Percentiles rank a stretch among this genome's conserved stretches.
phyloP scores from a whole-genome alignment of 805 yeast species.

The Candida silvatica region DNA sequence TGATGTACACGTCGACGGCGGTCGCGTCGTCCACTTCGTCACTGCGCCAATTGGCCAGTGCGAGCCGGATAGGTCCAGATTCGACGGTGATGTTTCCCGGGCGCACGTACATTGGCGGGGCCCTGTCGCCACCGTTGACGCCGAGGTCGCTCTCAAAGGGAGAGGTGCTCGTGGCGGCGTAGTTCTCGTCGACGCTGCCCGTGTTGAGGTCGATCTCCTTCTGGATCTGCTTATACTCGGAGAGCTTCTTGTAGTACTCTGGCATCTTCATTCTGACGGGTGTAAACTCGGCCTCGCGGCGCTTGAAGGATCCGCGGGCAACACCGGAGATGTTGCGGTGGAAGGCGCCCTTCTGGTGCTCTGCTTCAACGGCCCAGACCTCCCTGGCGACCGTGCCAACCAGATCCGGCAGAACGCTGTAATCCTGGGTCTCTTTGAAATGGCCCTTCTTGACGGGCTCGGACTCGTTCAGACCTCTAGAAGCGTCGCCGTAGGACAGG shows the following conservation, averaged over 20 bases:
- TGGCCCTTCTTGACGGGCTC: constrained; percentile 43
- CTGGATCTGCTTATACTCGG: constrained; percentile 12
- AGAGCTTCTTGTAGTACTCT: constrained; percentile 15
- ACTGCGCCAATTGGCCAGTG: constrained; percentile 10
- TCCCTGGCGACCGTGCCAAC: constrained; percentile 38
- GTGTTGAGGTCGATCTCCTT: background rate
- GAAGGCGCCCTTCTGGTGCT: constrained; percentile 24
- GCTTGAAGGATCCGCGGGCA: constrained; percentile 32
- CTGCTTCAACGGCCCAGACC: constrained; percentile 41
- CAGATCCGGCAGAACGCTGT: constrained; percentile 51
- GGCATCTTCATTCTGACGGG: constrained; percentile 25
- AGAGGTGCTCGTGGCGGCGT: constrained; percentile 2
- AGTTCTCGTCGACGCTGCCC: too few relatives aligned
- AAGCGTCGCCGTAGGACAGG: constrained; percentile 53
- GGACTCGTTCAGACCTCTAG: constrained; percentile 33
- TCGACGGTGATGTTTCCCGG: constrained; percentile 21
- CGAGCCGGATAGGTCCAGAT: constrained; percentile 15
- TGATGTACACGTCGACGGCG: constrained; percentile 22
- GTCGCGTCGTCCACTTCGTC: constrained; percentile 18
- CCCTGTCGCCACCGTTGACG: too few relatives aligned
- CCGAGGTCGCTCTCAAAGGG: constrained; percentile 1
- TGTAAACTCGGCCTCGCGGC: constrained; percentile 7
- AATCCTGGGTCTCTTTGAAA: constrained; percentile 41
- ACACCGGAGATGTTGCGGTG: constrained; percentile 40
- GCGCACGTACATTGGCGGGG: constrained; percentile 4